These are phyloP conservation scores for Xylaria sp. DNA, from an alignment of 2,329 filamentous ascomycete species.

Conservation along the genomic window DNA sequence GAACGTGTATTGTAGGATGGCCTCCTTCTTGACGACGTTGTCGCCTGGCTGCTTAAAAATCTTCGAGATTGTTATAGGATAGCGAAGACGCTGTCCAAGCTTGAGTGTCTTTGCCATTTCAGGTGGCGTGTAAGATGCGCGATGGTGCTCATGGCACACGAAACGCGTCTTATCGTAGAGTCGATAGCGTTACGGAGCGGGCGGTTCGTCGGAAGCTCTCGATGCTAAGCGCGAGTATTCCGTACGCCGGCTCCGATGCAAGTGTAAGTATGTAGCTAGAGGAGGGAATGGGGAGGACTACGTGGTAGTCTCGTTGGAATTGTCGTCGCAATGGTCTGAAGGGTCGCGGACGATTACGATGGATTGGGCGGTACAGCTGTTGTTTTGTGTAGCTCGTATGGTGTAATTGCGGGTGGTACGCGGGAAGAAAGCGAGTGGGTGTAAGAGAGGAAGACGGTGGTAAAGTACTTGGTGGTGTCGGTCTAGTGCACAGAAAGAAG, in stretches of 20 bases:
- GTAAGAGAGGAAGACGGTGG: not conserved
- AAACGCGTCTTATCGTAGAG: constrained; percentile 19
- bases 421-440: not conserved
- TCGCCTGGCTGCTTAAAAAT: constrained; percentile 74
- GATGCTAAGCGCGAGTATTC: not conserved
- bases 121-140: constrained; percentile 17
- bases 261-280: not conserved
- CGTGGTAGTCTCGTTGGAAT: not conserved
- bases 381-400: not conserved
- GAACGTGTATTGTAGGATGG: constrained; percentile 83
- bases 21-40: constrained; percentile 66
- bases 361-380: not conserved
- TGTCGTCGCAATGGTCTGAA: not conserved
- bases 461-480: not conserved
- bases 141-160: constrained; percentile 24
- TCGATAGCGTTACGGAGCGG: not conserved
- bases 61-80: constrained; percentile 88
- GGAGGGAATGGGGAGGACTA: not conserved
- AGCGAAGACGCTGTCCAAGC: constrained; percentile 65
- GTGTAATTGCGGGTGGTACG: not conserved
- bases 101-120: constrained; percentile 43
- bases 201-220: not conserved
- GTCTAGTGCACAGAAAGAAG: not conserved
- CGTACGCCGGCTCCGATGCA: not conserved
- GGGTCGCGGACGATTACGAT: not conserved